Evolutionary conservation across 2,329 filamentous ascomycete species (phyloP).

Genomic region (Cercospora sesami): DNA sequence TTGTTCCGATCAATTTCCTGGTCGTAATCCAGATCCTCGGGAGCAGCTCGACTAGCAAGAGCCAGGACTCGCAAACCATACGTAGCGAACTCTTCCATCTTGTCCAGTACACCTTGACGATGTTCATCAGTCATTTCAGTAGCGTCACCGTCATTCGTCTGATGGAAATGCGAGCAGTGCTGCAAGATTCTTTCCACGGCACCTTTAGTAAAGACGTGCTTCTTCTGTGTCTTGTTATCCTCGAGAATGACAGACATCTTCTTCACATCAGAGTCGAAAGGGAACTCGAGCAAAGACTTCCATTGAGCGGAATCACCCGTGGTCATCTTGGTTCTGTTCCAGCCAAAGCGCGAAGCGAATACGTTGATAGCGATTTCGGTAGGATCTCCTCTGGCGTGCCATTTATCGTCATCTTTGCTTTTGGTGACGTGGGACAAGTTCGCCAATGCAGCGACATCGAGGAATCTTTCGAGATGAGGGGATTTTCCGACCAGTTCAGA

Average conservation of each 20-base stretch:
- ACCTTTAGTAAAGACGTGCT: constrained; percentile 61
- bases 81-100: constrained; percentile 68
- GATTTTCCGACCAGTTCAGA: constrained; percentile 43
- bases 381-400: constrained; percentile 65
- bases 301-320: constrained; percentile 15
- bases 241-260: constrained; percentile 71
- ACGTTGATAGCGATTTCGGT: constrained; percentile 76
- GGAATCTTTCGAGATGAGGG: constrained; percentile 44
- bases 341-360: constrained; percentile 65
- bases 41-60: constrained; percentile 56
- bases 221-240: constrained; percentile 51
- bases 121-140: constrained; percentile 57
- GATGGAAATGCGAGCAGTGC: constrained; percentile 52
- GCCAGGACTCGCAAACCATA: constrained; percentile 64
- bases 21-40: constrained; percentile 49
- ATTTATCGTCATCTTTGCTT: constrained; percentile 53
- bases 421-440: constrained; percentile 65
- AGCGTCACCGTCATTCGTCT: constrained; percentile 34
- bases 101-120: constrained; percentile 58
- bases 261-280: constrained; percentile 73
- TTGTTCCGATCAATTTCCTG: constrained; percentile 54
- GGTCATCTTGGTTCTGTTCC: constrained; percentile 28
- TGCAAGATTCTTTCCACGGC: constrained; percentile 69
- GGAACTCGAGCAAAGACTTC: constrained; percentile 65
- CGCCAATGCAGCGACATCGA: constrained; percentile 64